These are phyloP conservation scores for Polyporus arcularius DNA, from an alignment of 768 basidiomycete species.

Conservation along the genomic window DNA sequence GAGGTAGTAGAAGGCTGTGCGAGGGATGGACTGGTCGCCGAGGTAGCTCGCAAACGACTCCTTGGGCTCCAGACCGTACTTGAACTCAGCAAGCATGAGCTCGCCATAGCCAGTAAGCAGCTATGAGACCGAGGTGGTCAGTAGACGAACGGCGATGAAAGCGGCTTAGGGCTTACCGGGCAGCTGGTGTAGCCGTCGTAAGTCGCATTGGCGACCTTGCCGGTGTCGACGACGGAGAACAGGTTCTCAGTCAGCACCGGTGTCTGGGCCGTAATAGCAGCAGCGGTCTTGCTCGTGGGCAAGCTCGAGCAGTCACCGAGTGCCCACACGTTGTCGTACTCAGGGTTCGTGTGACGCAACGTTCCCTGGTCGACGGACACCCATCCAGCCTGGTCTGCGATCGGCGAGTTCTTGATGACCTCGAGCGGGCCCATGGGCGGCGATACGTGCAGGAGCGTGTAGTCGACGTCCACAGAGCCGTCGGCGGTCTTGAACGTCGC, in stretches of 20 bases:
- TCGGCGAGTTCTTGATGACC: slow-evolving; percentile 73
- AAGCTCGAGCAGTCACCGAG: slow-evolving; percentile 91
- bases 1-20: slow-evolving; percentile 81
- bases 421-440: slow-evolving; percentile 93
- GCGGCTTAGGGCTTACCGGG: slow-evolving; percentile 54
- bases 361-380: slow-evolving; percentile 83
- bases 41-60: slow-evolving; percentile 76
- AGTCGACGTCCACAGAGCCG: slow-evolving; percentile 70
- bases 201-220: slow-evolving; percentile 62
- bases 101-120: slow-evolving; percentile 81
- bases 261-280: slow-evolving; percentile 88
- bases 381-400: slow-evolving; percentile 86
- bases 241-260: slow-evolving; percentile 92
- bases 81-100: slow-evolving; percentile 90
- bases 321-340: slow-evolving; percentile 81
- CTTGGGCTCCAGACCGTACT: slow-evolving; percentile 85
- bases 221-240: slow-evolving; percentile 71
- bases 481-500: slow-evolving; percentile 87
- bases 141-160: neutral
- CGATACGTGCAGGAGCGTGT: slow-evolving; percentile 80
- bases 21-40: slow-evolving; percentile 74
- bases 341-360: slow-evolving; percentile 80
- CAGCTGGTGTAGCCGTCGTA: slow-evolving; percentile 94
- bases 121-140: slow-evolving; percentile 36
- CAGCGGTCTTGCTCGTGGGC: slow-evolving; percentile 95